Evolutionary conservation across 2,329 filamentous ascomycete species (phyloP).

Genomic region (Dryadomyces sulphureus): DNA sequence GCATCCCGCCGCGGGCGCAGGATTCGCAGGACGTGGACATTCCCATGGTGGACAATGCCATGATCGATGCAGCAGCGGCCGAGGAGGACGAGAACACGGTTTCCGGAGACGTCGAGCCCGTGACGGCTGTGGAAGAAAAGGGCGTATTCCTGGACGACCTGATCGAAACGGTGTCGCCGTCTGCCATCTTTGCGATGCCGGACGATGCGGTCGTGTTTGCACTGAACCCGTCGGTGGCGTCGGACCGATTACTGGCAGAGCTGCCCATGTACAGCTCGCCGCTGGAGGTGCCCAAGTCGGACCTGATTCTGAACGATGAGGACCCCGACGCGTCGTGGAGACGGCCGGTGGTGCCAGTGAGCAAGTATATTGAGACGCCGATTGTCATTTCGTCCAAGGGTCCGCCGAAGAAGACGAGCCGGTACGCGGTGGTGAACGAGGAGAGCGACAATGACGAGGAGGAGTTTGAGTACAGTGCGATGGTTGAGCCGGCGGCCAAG

Average conservation of each 20-base stretch:
- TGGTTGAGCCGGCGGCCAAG: not conserved
- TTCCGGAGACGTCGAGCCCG: slow-evolving; percentile 24
- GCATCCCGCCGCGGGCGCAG: slow-evolving; percentile 24
- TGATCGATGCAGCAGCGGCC: slow-evolving; percentile 9
- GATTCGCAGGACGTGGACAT: slow-evolving; percentile 4
- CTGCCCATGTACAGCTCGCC: slow-evolving; percentile 64
- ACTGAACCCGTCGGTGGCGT: slow-evolving; percentile 56
- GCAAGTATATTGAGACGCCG: slow-evolving; percentile 72
- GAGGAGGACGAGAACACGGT: slow-evolving; percentile 16
- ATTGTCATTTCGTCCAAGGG: slow-evolving; percentile 53
- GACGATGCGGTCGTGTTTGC: slow-evolving; percentile 71
- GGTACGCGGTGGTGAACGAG: slow-evolving; percentile 70
- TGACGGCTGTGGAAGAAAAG: slow-evolving; percentile 26
- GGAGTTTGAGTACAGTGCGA: slow-evolving; percentile 18
- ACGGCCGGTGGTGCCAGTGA: slow-evolving; percentile 65
- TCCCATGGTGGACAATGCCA: slow-evolving; percentile 11
- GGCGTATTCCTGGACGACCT: slow-evolving; percentile 5
- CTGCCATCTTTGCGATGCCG: slow-evolving; percentile 69
- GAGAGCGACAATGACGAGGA: slow-evolving; percentile 26
- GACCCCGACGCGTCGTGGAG: slow-evolving; percentile 61
- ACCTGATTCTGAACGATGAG: slow-evolving; percentile 39
- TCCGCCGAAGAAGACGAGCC: slow-evolving; percentile 60
- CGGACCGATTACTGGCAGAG: slow-evolving; percentile 65
- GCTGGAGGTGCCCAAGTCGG: slow-evolving; percentile 41
- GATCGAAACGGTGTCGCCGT: slow-evolving; percentile 45